phyloP scores from a whole-genome alignment of 148 eudicot species.

The Tetragonia tetragonoides region DNA sequence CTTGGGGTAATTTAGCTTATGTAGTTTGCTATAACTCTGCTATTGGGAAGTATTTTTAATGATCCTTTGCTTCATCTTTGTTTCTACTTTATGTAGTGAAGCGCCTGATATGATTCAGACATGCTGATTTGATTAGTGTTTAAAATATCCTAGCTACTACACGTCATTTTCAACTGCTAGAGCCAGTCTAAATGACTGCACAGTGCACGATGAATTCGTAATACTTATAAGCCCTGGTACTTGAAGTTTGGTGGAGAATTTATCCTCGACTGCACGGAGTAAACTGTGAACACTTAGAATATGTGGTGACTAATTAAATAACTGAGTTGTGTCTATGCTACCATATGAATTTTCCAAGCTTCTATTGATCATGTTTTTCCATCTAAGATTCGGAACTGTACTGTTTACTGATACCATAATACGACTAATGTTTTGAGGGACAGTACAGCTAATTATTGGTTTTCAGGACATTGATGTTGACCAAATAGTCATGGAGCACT shows the following conservation, averaged over 20 bases:
- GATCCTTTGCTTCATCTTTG: background rate
- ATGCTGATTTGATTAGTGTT: background rate
- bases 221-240: background rate
- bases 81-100: background rate
- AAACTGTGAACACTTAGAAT: background rate
- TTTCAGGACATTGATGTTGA: constrained; percentile 90
- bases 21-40: background rate
- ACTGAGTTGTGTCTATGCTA: background rate
- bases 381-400: background rate
- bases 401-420: background rate
- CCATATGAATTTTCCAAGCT: background rate
- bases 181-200: background rate
- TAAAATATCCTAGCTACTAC: background rate
- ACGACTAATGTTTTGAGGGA: background rate
- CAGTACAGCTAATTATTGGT: background rate
- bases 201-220: background rate
- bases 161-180: background rate
- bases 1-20: constrained; percentile 57
- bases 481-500: constrained; percentile 83
- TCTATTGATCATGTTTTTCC: background rate
- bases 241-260: background rate
- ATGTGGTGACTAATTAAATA: background rate
- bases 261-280: background rate
- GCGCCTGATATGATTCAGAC: background rate
- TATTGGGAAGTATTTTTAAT: background rate